Percentiles rank a stretch among this genome's conserved stretches.
phyloP scores from a whole-genome alignment of 2,329 filamentous ascomycete genomes.

The Xylaria sp. region DNA sequence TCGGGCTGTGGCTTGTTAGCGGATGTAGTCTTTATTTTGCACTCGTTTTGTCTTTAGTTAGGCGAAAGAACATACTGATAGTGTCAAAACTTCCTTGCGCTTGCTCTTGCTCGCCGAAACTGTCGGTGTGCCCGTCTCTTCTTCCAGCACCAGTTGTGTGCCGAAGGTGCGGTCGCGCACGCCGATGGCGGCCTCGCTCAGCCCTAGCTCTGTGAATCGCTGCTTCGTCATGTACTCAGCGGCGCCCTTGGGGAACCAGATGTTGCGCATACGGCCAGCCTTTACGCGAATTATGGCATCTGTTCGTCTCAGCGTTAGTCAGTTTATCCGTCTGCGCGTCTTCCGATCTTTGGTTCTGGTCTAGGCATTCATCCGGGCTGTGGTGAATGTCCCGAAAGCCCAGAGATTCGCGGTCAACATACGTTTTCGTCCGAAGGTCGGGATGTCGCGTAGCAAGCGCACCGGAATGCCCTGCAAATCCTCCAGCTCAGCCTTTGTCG shows the following conservation, averaged over 20 bases:
- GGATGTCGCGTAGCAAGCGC: conserved; percentile 49
- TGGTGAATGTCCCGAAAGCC: neutral
- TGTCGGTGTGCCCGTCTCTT: conserved; percentile 15
- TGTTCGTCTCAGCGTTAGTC: conserved; percentile 19
- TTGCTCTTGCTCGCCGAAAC: conserved; percentile 23
- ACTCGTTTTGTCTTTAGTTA: neutral
- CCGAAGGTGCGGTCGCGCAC: conserved; percentile 44
- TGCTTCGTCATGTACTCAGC: conserved; percentile 45
- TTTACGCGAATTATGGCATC: conserved; percentile 45
- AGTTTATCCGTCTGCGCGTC: neutral
- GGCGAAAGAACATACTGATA: conserved; percentile 32
- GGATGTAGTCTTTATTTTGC: neutral
- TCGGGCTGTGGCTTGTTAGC: conserved; percentile 42
- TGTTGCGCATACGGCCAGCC: conserved; percentile 44
- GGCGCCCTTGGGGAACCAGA: conserved; percentile 41
- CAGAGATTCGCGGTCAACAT: conserved; percentile 11
- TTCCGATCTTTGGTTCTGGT: too few relatives aligned
- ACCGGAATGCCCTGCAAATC: conserved; percentile 51
- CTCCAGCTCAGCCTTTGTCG: conserved; percentile 43
- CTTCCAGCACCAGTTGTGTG: conserved; percentile 28
- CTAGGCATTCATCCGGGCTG: too few relatives aligned
- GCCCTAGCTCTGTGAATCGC: conserved; percentile 41
- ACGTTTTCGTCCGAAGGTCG: conserved; percentile 49
- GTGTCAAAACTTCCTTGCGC: conserved; percentile 35
- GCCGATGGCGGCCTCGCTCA: conserved; percentile 42